These are phyloP conservation scores for Saitoella complicata DNA, from an alignment of 805 yeast species.

Conservation along the genomic window DNA sequence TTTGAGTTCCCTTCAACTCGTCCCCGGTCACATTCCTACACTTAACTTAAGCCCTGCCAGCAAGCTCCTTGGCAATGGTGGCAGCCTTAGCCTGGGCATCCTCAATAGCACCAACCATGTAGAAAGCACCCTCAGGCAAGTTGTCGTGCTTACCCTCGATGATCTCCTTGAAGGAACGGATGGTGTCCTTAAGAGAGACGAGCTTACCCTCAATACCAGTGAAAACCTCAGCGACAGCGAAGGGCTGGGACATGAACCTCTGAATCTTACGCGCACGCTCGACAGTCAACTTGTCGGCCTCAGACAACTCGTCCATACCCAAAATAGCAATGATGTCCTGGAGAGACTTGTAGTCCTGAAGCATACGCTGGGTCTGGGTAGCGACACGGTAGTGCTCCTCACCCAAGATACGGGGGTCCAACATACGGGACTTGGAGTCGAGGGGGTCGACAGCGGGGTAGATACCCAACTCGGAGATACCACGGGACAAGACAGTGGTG, in stretches of 20 bases:
- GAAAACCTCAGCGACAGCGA: slow-evolving; percentile 99
- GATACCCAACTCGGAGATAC: slow-evolving; percentile 99
- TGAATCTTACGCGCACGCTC: slow-evolving; percentile 99
- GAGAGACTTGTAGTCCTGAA: slow-evolving; percentile 98
- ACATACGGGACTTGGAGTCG: slow-evolving; percentile 97
- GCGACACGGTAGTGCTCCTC: slow-evolving; percentile 97
- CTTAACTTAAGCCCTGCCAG: not conserved
- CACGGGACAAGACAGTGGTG: slow-evolving; percentile 98
- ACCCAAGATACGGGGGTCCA: slow-evolving; percentile 94
- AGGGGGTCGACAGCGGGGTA: slow-evolving; percentile 99
- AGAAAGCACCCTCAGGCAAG: slow-evolving; percentile 98
- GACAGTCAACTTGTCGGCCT: slow-evolving; percentile 95
- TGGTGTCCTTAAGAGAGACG: slow-evolving; percentile 91
- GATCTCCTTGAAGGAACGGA: slow-evolving; percentile 88
- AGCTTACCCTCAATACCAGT: slow-evolving; percentile 98
- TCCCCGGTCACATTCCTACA: too few relatives aligned
- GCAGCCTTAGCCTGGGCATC: slow-evolving; percentile 98
- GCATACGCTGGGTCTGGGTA: slow-evolving; percentile 87
- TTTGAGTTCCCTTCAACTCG: not conserved
- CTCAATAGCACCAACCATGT: slow-evolving; percentile 99
- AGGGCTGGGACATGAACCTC: slow-evolving; percentile 99
- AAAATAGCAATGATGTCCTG: slow-evolving; percentile 99
- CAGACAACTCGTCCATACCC: slow-evolving; percentile 99
- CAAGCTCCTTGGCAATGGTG: slow-evolving; percentile 51
- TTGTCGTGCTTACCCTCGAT: slow-evolving; percentile 97